Base-by-base conservation (phyloP, 306 rosid genomes). In the Rosa persica region DNA sequence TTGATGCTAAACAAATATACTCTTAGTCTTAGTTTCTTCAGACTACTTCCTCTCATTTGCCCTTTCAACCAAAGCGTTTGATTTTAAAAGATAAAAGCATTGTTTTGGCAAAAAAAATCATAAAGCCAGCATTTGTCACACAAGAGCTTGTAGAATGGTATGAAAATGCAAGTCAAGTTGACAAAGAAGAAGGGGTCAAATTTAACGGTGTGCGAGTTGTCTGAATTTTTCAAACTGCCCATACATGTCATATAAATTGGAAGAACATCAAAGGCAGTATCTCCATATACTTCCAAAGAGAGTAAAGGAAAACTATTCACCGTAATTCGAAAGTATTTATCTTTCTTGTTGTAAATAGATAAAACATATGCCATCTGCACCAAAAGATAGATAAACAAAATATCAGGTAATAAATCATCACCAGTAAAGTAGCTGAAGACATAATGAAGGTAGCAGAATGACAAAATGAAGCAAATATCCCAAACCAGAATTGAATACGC, bases 331-430 rank as follows among this genome's bases (percentile, higher is more conserved):
- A 93, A 89, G 85, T 90, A 78, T 88, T 87, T 95, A 82, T 95
- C 99, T 87, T 95, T 95, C 93, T 90, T 91, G 94, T 88, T 91
- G 93, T 93, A 90, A 48, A 95, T 87, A 51, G 90, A 92, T 82
- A 95, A 89, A 81, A 95, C 99, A 83, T 95, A 95, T 64, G 93
- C 97, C 99, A 95, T 95, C 99, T 95, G 92, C 92, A 84, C 55
- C 43, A 80, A 83, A 68, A 62, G 52, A 80, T 70, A 80, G 22
- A 44, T 73, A 79, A 73, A 43, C 16, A 43, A 42, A 34, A 36
- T 12, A 22, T 72, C 27, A 80, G 38, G 19, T n/a, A n/a, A n/a
- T n/a, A n/a, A n/a, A 55, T 20, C 73, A 65, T 13, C 51, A 36
- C 34, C 8, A 3, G 4, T 6, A 6, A n/a, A 17, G n/a, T n/a